Conservation (phyloP, 2,329 filamentous ascomycete genomes). For the Colletotrichum lupini region DNA sequence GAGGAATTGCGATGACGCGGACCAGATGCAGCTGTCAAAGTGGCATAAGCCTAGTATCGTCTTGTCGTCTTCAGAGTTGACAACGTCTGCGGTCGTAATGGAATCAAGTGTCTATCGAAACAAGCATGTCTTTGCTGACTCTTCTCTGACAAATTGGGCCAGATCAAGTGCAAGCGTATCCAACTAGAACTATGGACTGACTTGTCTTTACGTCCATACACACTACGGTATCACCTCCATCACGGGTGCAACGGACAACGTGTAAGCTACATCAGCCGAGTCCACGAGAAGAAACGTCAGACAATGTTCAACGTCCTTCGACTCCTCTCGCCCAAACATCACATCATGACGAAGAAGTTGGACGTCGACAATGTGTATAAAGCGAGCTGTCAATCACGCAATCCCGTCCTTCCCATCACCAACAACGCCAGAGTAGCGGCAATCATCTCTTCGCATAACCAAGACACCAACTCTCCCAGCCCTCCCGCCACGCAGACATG, state of each 20-base stretch:
- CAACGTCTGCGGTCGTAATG: background rate
- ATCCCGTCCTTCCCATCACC: background rate
- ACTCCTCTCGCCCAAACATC: no score
- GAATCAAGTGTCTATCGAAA: background rate
- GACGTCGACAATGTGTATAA: conserved; percentile 16
- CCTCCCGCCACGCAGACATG: background rate
- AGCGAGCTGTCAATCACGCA: conserved; percentile 3
- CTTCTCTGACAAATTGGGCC: background rate
- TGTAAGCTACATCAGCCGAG: background rate
- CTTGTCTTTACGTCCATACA: background rate
- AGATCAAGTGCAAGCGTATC: background rate
- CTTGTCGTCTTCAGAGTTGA: background rate
- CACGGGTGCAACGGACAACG: conserved; percentile 31
- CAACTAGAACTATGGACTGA: background rate
- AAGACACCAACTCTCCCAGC: background rate
- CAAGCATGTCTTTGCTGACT: background rate
- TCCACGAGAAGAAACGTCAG: background rate
- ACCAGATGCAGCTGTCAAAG: background rate
- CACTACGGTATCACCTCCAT: conserved; percentile 9
- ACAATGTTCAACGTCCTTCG: background rate
- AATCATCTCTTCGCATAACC: background rate
- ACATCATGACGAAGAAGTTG: background rate
- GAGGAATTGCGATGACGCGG: background rate
- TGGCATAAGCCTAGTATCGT: background rate
- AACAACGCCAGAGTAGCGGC: background rate